These are phyloP conservation scores for Globisporangium acanthophoron DNA, from an alignment of 352 stramenopile genomes.

Conservation along the genomic window DNA sequence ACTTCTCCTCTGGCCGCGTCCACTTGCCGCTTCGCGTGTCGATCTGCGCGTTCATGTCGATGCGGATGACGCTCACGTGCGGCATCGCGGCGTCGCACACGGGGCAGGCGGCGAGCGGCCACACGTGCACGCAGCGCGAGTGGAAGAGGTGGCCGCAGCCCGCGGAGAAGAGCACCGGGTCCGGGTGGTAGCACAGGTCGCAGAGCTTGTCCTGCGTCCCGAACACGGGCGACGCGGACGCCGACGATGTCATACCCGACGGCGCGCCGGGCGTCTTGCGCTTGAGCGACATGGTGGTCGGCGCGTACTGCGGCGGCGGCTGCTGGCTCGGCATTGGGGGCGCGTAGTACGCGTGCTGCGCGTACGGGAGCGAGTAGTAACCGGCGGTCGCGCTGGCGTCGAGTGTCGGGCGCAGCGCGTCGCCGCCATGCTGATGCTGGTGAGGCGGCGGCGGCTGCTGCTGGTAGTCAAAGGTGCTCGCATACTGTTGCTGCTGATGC, in stretches of 20 bases:
- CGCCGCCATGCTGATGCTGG: slow-evolving; percentile 24
- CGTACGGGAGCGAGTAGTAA: slow-evolving; percentile 8
- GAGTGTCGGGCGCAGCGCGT: slow-evolving; percentile 24
- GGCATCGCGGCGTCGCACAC: slow-evolving; percentile 51
- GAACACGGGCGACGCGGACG: slow-evolving; percentile 6
- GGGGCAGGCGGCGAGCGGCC: slow-evolving; percentile 61
- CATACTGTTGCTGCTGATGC: slow-evolving; percentile 9
- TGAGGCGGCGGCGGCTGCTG: slow-evolving; percentile 8
- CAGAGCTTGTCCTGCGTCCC: slow-evolving; percentile 38
- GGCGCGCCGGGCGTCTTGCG: slow-evolving; percentile 25
- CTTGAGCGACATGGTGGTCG: slow-evolving; percentile 27
- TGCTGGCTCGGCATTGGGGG: slow-evolving; percentile 4
- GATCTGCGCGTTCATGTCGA: slow-evolving; percentile 73
- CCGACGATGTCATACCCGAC: slow-evolving; percentile 3
- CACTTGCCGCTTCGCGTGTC: slow-evolving; percentile 78
- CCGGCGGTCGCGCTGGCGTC: slow-evolving; percentile 10
- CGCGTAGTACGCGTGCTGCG: slow-evolving; percentile 1
- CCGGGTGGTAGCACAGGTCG: slow-evolving; percentile 73
- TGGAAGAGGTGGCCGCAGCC: slow-evolving; percentile 83
- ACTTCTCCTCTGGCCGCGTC: slow-evolving; percentile 81
- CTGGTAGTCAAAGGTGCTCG: slow-evolving; percentile 21
- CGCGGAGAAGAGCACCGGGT: slow-evolving; percentile 67
- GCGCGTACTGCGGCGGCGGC: slow-evolving; percentile 11
- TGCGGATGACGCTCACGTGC: slow-evolving; percentile 52
- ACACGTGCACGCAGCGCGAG: slow-evolving; percentile 78